Evolutionary conservation across 2,329 filamentous ascomycete genomes (phyloP).

Genomic region (Fusarium anthophilum): DNA sequence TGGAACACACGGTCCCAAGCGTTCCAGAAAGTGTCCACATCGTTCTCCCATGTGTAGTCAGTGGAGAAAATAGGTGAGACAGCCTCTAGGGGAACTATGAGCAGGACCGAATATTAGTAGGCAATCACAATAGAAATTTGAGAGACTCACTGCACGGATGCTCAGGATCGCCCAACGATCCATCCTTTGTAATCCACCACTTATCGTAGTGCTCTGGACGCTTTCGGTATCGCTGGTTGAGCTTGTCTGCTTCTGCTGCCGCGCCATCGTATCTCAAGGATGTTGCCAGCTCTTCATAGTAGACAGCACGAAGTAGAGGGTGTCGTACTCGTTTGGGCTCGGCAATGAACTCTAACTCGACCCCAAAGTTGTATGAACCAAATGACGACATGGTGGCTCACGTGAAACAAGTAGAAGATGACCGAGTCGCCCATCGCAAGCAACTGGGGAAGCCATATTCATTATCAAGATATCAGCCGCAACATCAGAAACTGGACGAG

Average conservation of each 20-base stretch:
- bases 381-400: not conserved
- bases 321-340: not conserved
- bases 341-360: not conserved
- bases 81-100: not conserved
- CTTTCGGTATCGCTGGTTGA: not conserved
- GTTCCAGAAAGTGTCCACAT: not conserved
- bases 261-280: not conserved
- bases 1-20: not conserved
- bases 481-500: not conserved
- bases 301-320: not conserved
- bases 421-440: not conserved
- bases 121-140: accelerated
- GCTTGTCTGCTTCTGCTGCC: not conserved
- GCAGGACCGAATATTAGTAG: not conserved
- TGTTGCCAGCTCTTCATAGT: not conserved
- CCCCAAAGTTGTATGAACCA: not conserved
- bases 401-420: not conserved
- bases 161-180: not conserved
- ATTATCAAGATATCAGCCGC: not conserved
- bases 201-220: not conserved
- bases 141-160: not conserved
- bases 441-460: not conserved
- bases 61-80: not conserved
- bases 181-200: not conserved
- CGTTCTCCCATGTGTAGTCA: not conserved